Base-by-base conservation (phyloP, 768 basidiomycete genomes). In the Cubamyces lactineus region DNA sequence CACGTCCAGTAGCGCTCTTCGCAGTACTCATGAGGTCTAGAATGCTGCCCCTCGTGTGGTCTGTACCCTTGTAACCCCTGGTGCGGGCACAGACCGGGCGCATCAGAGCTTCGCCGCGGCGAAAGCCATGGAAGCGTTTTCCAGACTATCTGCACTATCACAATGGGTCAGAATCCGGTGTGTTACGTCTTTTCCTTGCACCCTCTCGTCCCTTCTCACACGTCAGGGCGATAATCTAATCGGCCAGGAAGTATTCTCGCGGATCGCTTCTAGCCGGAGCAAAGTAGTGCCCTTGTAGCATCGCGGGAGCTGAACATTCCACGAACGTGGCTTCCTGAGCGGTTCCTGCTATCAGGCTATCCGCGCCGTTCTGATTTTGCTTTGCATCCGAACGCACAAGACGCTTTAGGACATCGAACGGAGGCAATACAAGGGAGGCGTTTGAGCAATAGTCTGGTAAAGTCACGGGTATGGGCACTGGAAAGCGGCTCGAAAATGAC, bases 301-400 rank as follows among this genome's bases (percentile, higher is more conserved):
- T 59, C 57, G 57, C 57, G 57, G 57, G 57, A 59, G 57, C 57
- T 57, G 41, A 59, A 51, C 24, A n/a, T 59, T 59, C 49, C 42
- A 51, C 41, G 28, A 43, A 34, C 49, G 21, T 19, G 41, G 28
- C 41, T 38, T 45, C 57, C 41, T 11, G 17, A 7, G 57, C 13
- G 49, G 49, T n/a, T 39, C 26, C 7, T 26, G 19, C 41, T 30
- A 41, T 42, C 39, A 51, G 40, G 51, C 49, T 43, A 17, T 26
- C 21, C 9, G n/a, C 16, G 42, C 41, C 41, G 15, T 59, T 51
- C 57, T 51, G 57, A 59, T 59, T n/a, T 9, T 39, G 2, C 4
- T 40, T 6, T 28, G 26, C 6, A 23, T 28, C 41, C 8, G 23
- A 15, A 12, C 24, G 30, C n/a, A 39, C 17, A 50, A n/a, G 17